Evolutionary conservation across 805 yeast genomes (phyloP).

Genomic region (Priceomyces castillae): DNA sequence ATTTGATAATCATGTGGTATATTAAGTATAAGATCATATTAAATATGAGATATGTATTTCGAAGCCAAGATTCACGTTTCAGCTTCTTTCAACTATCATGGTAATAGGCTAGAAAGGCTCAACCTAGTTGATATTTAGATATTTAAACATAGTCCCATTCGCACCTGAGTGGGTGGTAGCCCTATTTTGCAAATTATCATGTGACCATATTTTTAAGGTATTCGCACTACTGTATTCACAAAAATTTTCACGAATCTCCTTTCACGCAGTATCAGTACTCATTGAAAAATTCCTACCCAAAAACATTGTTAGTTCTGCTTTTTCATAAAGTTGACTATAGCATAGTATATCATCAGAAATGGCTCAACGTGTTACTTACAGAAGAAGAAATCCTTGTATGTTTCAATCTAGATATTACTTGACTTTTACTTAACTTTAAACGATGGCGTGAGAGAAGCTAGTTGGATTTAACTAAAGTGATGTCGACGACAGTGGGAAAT

Average conservation of each 20-base stretch:
- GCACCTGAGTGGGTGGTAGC: not conserved
- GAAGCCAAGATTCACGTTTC: too few relatives aligned
- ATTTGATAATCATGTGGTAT: too few relatives aligned
- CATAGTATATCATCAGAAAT: conserved; percentile 43
- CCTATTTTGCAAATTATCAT: not conserved
- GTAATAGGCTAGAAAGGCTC: too few relatives aligned
- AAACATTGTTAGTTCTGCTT: conserved; percentile 2
- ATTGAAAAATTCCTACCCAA: not conserved
- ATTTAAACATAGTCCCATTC: not conserved
- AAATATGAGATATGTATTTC: too few relatives aligned
- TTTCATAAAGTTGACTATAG: conserved; percentile 6
- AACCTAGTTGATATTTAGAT: too few relatives aligned
- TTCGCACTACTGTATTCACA: not conserved
- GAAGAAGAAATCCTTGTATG: conserved; percentile 91
- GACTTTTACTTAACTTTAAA: not conserved
- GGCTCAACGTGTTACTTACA: conserved; percentile 99
- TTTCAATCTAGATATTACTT: not conserved
- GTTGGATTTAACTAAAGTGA: not conserved
- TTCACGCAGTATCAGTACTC: not conserved
- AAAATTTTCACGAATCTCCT: conserved; percentile 3
- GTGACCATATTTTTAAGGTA: conserved; percentile 1
- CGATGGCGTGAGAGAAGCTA: not conserved
- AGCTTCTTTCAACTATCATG: too few relatives aligned
- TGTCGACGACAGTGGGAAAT: not conserved
- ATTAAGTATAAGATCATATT: too few relatives aligned